These are phyloP conservation scores for Fusarium chlamydosporum DNA, from an alignment of 2,329 filamentous ascomycete genomes.

Conservation along the genomic window DNA sequence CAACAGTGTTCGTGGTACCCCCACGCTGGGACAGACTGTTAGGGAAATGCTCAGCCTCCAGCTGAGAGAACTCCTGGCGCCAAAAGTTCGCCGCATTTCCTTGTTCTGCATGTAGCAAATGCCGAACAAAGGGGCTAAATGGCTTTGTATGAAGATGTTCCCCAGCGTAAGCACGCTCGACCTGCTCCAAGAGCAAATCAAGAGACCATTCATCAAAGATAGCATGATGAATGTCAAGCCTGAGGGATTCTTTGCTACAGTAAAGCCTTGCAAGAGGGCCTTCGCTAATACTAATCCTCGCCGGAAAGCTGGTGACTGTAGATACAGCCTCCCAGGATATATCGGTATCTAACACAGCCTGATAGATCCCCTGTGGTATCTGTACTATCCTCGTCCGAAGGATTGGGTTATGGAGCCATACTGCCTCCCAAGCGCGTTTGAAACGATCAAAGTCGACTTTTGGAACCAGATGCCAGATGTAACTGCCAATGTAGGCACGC, in stretches of 20 bases:
- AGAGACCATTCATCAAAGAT: constrained; percentile 19
- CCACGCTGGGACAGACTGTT: background rate
- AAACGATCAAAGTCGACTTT: background rate
- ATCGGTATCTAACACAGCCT: background rate
- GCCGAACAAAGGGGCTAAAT: background rate
- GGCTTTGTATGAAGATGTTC: background rate
- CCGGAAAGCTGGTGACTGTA: background rate
- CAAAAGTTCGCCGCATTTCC: background rate
- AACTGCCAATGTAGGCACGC: constrained; percentile 2
- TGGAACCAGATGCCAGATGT: background rate
- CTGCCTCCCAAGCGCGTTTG: background rate
- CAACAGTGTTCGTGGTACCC: background rate
- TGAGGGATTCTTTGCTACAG: background rate
- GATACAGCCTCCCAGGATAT: background rate
- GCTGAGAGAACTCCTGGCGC: background rate
- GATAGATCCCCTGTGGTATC: background rate
- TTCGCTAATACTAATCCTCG: background rate
- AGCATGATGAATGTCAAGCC: constrained; percentile 5
- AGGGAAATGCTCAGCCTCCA: background rate
- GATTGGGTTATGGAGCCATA: background rate
- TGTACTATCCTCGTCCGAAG: constrained; percentile 5
- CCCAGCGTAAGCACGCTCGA: background rate
- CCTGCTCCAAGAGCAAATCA: background rate
- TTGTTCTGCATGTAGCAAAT: background rate
- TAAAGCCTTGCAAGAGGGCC: constrained; percentile 3